Percentiles rank a stretch among this genome's conserved stretches.
Conservation (phyloP, 441 rosid genomes). For the Jatropha multifida region DNA sequence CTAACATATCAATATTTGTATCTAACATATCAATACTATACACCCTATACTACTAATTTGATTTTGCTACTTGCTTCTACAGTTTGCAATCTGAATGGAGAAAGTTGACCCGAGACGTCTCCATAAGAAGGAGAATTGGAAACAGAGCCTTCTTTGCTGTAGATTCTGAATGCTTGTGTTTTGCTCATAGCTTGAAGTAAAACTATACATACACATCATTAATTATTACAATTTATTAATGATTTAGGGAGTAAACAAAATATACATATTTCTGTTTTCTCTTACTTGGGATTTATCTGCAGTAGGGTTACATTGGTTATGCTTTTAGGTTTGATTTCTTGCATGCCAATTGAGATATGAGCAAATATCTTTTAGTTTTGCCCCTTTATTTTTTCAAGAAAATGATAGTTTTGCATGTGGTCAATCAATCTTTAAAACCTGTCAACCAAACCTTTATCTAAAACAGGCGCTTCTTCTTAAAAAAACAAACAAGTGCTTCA, state of each 20-base stretch:
- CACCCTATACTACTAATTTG: neutral
- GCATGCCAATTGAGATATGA: conserved; percentile 11
- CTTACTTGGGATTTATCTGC: conserved; percentile 18
- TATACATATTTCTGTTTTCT: conserved; percentile 25
- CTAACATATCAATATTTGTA: no score
- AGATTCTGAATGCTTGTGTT: conserved; percentile 56
- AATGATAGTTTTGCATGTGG: no score
- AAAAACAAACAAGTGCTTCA: no score
- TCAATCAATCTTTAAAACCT: no score
- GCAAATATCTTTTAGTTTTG: conserved; percentile 11
- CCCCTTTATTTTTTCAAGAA: neutral
- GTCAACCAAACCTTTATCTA: no score
- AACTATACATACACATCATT: conserved; percentile 8
- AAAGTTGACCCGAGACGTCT: conserved; percentile 57
- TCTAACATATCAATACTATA: neutral
- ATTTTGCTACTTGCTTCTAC: conserved; percentile 9
- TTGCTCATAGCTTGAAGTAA: conserved; percentile 28
- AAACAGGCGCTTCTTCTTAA: no score
- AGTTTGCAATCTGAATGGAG: conserved; percentile 87
- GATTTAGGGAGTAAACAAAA: conserved; percentile 19
- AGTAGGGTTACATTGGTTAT: conserved; percentile 13
- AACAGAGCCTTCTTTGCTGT: conserved; percentile 69
- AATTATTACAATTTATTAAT: no score
- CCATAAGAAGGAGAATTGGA: conserved; percentile 65
- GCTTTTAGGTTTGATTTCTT: conserved; percentile 7